Evolutionary conservation across 805 yeast genomes (phyloP), one percentile per base, ranked within the genome.

Genomic region (Suhomyces xylopsoci): DNA sequence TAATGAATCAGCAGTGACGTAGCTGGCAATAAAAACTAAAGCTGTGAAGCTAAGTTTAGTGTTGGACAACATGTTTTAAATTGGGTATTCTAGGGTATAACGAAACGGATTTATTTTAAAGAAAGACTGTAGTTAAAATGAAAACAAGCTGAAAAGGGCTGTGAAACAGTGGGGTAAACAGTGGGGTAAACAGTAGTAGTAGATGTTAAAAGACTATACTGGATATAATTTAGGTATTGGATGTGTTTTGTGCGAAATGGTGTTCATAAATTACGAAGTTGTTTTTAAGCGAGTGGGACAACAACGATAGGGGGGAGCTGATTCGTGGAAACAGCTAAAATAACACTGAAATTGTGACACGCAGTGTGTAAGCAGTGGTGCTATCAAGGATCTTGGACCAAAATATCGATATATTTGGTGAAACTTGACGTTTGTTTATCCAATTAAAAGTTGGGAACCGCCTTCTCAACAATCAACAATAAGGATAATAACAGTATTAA

Each of bases 121-220:
- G 68, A 64, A 57, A 48, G 68, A 64, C 68, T 55, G 59, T 51
- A 56, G 68, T 64, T 55, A 59, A 65, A 54, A 48, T 41, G 20
- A 47, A 45, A 43, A 28, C 36, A 36, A 42, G 44, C 47, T 42
- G 42, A 25, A 32, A n/a, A 8, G 43, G 49, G 15, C 14, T 7
- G 49, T n/a, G 25, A 25, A 30, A 42, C 9, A 12, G 26, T 47
- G 38, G 36, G 47, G 38, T 17, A 19, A 38, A n/a, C n/a, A n/a
- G n/a, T n/a, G n/a, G n/a, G n/a, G n/a, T n/a, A n/a, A 19, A 17
- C 24, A 38, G 42, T 38, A 19, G 24, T 19, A 15, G 24, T 17
- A 8, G 12, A 38, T 38, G 3, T 19, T 7, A 19, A 8, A 17
- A 15, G 19, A 19, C 42, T 38, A 10, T 17, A 38, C 42, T 17